These are phyloP conservation scores for Lecanicillium sp. DNA, from an alignment of 2,329 filamentous ascomycete genomes.

Conservation along the genomic window DNA sequence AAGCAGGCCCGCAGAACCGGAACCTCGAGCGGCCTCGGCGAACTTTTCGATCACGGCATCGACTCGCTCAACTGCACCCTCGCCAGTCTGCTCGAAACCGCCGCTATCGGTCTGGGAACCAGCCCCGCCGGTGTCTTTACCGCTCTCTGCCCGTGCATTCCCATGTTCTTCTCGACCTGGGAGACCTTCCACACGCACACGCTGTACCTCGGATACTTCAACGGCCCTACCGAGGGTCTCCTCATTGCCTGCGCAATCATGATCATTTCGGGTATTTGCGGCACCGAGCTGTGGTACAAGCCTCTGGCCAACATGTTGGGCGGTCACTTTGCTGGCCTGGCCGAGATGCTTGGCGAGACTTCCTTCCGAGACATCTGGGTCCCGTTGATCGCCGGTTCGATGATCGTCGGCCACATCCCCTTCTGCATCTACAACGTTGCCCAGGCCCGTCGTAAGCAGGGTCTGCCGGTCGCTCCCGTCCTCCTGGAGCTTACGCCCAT, in stretches of 20 bases:
- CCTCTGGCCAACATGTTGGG: constrained; percentile 66
- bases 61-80: constrained; percentile 97
- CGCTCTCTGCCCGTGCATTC: constrained; percentile 79
- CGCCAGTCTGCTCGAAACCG: constrained; percentile 82
- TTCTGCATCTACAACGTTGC: constrained; percentile 85
- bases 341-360: constrained; percentile 57
- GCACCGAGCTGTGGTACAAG: constrained; percentile 77
- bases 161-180: constrained; percentile 99
- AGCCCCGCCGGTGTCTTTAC: constrained; percentile 84
- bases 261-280: constrained; percentile 79
- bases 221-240: constrained; percentile 92
- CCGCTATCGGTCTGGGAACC: constrained; percentile 84
- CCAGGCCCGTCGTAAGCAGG: constrained; percentile 62
- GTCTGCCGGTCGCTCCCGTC: constrained; percentile 69
- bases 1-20: constrained; percentile 94
- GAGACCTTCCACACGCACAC: constrained; percentile 99
- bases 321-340: constrained; percentile 37
- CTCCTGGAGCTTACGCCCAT: constrained; percentile 95
- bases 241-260: constrained; percentile 83
- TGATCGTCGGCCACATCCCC: constrained; percentile 70
- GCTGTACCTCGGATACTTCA: constrained; percentile 90
- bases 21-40: constrained; percentile 88
- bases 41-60: constrained; percentile 98
- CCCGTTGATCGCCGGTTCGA: constrained; percentile 55
- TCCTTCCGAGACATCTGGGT: constrained; percentile 89